A percentile compares a stretch with the other conserved stretches of the same genome.
These are phyloP conservation scores for Cutaneotrichosporon sp. DNA, from an alignment of 1,284 basidiomycete genomes.

Conservation along the genomic window DNA sequence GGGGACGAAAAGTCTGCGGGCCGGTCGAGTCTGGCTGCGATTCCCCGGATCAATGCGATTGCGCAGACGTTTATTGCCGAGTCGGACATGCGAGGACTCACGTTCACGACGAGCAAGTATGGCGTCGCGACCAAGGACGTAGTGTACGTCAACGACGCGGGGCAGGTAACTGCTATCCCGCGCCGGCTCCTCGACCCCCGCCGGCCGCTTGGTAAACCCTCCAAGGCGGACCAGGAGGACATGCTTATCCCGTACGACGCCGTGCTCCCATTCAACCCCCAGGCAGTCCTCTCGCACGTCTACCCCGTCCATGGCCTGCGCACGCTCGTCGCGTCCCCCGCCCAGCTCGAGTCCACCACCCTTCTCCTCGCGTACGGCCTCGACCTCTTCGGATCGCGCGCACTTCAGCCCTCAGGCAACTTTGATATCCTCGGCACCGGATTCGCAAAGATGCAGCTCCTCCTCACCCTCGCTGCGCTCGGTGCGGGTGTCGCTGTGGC, in stretches of 20 bases:
- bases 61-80: conserved; percentile 70
- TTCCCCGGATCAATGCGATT: conserved; percentile 54
- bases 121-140: conserved; percentile 84
- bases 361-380: conserved; percentile 80
- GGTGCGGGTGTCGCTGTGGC: conserved; percentile 67
- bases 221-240: conserved; percentile 75
- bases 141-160: conserved; percentile 69
- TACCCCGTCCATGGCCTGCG: conserved; percentile 62
- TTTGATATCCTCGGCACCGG: conserved; percentile 88
- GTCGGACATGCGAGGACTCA: conserved; percentile 61
- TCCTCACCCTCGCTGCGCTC: conserved; percentile 72
- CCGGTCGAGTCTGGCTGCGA: conserved; percentile 60
- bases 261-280: conserved; percentile 65
- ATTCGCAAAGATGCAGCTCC: conserved; percentile 90
- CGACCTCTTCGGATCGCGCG: conserved; percentile 76
- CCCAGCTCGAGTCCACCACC: conserved; percentile 85
- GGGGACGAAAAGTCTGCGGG: conserved; percentile 64
- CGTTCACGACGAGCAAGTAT: conserved; percentile 73
- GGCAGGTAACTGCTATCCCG: conserved; percentile 70
- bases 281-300: conserved; percentile 56
- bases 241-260: conserved; percentile 79
- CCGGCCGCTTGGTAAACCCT: conserved; percentile 71
- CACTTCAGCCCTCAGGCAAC: conserved; percentile 73
- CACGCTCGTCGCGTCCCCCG: conserved; percentile 66
- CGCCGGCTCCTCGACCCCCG: conserved; percentile 76